These are phyloP conservation scores for Tritrichomonas foetus DNA, from an alignment of 208 protist genomes.

Conservation along the genomic window DNA sequence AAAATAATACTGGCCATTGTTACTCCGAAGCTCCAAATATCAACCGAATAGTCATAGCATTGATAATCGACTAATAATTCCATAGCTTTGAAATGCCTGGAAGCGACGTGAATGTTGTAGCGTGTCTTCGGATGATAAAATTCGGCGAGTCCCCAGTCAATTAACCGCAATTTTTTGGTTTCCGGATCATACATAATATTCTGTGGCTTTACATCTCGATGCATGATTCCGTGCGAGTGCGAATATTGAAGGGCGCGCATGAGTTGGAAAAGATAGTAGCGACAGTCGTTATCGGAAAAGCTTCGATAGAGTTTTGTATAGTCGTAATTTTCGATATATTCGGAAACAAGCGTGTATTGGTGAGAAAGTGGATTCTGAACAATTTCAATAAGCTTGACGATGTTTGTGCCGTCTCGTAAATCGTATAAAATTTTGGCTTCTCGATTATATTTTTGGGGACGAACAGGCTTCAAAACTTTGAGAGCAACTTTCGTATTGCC, in stretches of 20 bases:
- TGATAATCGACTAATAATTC: slow-evolving; percentile 48
- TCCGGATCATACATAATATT: neutral
- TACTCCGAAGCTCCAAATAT: slow-evolving; percentile 49
- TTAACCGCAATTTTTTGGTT: neutral
- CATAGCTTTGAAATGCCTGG: slow-evolving; percentile 44
- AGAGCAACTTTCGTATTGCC: neutral
- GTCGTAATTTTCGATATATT: slow-evolving; percentile 25
- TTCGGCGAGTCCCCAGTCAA: slow-evolving; percentile 51
- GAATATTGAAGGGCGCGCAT: neutral
- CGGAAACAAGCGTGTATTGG: neutral
- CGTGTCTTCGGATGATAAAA: slow-evolving; percentile 48
- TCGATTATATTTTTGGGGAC: neutral
- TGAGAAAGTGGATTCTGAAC: neutral
- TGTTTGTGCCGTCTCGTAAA: slow-evolving; percentile 10
- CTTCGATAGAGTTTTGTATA: neutral
- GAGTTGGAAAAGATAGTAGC: neutral
- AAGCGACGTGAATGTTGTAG: slow-evolving; percentile 51
- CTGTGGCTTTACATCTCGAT: slow-evolving; percentile 34
- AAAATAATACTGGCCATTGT: slow-evolving; percentile 48
- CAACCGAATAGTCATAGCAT: slow-evolving; percentile 50
- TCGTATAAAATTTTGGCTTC: slow-evolving; percentile 38
- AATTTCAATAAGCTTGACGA: neutral
- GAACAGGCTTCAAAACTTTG: neutral
- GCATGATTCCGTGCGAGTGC: neutral
- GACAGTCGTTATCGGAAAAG: neutral